Evolutionary conservation across 768 basidiomycete species (phyloP), one percentile per base, ranked within the genome.

Genomic region (Podaxis rugospora): DNA sequence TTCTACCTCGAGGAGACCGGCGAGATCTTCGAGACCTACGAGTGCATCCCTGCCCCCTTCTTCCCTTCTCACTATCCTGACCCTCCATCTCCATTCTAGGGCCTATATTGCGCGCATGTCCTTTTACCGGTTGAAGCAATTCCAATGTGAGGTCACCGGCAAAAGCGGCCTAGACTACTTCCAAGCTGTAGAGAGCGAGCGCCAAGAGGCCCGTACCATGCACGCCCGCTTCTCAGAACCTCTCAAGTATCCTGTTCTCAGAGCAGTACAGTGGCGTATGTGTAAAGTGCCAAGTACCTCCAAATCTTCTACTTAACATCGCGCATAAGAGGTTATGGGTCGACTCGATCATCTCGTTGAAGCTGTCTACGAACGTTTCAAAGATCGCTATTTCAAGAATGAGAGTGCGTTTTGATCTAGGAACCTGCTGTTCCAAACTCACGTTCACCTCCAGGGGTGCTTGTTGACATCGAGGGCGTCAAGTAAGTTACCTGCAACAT

Each of bases 131-230:
- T 83, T 92, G 62, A 94, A 93, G 70, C 89, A 95, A 69, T 98
- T 98, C 75, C 93, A 96, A 70, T 98, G 96, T 72, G 96, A 98
- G 78, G 93, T 95, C 68, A 94, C 93, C 36, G 94, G 95, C 74
- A 96, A 94, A 78, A 90, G 92, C 66, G 88, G 89, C 57, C 82
- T 98, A 57, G 90, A 93, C 78, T 99, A 94, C 76, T 97, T 95
- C 74, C 87, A 93, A 69, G 97, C 97, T 23, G 80, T 95, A 49
- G 88, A 93, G 67, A 95, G 92, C 61, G 97, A 99, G 74, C 86
- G 83, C 62, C 86, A 88, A 66, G 97, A 98, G 76, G 92, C 92
- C 35, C 82, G 88, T 59, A 91, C 89, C 28, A 83, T 98, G 73
- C 94, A 98, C 71, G 83, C 89, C 47, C 83, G 93, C 68, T 98